Percentiles rank a stretch among this genome's conserved stretches.
phyloP scores from a whole-genome alignment of 768 basidiomycete genomes.

The Aureoboletus auriporus region DNA sequence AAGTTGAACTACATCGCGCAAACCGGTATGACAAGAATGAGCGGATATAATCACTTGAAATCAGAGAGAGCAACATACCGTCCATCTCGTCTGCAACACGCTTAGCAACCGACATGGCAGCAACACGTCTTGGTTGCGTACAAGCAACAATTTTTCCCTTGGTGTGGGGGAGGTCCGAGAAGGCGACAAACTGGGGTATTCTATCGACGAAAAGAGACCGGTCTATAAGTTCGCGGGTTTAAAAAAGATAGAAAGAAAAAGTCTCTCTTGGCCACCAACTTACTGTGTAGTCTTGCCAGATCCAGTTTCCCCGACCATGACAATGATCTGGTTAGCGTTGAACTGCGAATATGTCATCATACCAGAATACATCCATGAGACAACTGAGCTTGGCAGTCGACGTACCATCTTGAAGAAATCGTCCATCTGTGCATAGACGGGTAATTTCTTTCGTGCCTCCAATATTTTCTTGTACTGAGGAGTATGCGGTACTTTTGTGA shows the following conservation, averaged over 20 bases:
- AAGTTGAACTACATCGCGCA: slow-evolving; percentile 60
- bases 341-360: slow-evolving; percentile 14
- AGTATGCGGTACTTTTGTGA: slow-evolving; percentile 77
- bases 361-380: neutral
- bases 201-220: slow-evolving; percentile 41
- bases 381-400: slow-evolving; percentile 9
- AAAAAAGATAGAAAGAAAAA: slow-evolving; percentile 17
- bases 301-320: slow-evolving; percentile 93
- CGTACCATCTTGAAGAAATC: slow-evolving; percentile 88
- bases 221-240: slow-evolving; percentile 25
- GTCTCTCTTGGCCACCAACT: slow-evolving; percentile 31
- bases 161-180: slow-evolving; percentile 87
- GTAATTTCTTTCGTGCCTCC: slow-evolving; percentile 79
- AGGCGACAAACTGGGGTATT: slow-evolving; percentile 96
- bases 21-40: slow-evolving; percentile 6
- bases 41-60: neutral
- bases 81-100: slow-evolving; percentile 99
- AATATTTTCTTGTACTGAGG: slow-evolving; percentile 84
- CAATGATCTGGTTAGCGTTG: slow-evolving; percentile 65
- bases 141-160: slow-evolving; percentile 92
- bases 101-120: slow-evolving; percentile 97
- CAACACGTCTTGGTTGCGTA: slow-evolving; percentile 94
- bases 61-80: slow-evolving; percentile 47
- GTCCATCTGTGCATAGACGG: slow-evolving; percentile 89
- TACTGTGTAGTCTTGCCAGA: slow-evolving; percentile 96